Evolutionary conservation across 2,329 filamentous ascomycete species (phyloP), one percentile per base, ranked within the genome.

Genomic region (Rhynchosporium agropyri): DNA sequence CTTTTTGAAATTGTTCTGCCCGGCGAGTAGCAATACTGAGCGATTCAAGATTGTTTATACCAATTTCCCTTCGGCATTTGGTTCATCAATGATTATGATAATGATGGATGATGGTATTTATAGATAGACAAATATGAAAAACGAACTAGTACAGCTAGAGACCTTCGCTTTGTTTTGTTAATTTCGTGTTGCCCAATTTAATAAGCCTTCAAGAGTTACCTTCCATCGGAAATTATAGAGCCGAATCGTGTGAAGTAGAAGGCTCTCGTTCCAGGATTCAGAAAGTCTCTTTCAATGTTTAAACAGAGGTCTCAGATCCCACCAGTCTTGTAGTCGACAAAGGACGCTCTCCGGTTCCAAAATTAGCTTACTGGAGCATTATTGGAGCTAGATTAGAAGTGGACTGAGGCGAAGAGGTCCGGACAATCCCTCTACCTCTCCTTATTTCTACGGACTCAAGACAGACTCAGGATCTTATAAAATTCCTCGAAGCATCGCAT

Each of bases 71-170:
- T 54, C n/a, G 40, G n/a, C 10, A 54, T 54, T 28, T 38, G 9
- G 50, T 9, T 53, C 38, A 38, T 28, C 31, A 53, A 15, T 54
- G 5, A 36, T 54, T 12, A 54, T 29, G 51, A 54, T 54, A 28
- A 42, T 38, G 51, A 54, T 12, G 51, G 51, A 42, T 42, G 36
- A 42, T 7, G 13, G 8, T 15, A 3, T 40, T 29, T 40, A 9
- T 31, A 49, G 51, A 28, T 15, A 29, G 20, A 13, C 36, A 54
- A 40, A 40, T 28, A 33, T 54, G 40, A 28, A 40, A 10, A 40
- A 15, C 28, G 26, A 42, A 13, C 40, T 40, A 9, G 3, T 8
- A 10, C 5, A 20, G 40, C 10, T 43, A 13, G 3, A 46, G n/a
- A 3, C 3, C 43, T 20, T 26, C 4, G n/a, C 43, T 7, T 13